Base-by-base conservation (phyloP, 2,329 filamentous ascomycete species). In the Zasmidium cellare region DNA sequence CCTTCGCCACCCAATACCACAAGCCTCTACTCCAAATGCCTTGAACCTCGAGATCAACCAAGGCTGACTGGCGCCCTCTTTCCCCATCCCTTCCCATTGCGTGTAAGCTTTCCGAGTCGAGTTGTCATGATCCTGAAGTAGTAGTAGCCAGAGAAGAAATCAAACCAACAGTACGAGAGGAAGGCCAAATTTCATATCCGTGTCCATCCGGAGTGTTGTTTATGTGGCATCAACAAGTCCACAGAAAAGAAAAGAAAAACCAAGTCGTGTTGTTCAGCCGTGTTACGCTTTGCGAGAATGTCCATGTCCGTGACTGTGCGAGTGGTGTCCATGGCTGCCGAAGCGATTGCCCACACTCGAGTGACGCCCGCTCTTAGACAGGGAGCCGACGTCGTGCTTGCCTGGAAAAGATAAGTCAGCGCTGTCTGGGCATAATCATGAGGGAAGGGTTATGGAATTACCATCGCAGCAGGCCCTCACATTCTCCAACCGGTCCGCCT, bases 391-490 rank as follows among this genome's bases (percentile, higher is more conserved):
- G 61, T 82, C 79, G 62, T 82, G 80, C 72, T 79, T 79, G 49
- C 79, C 79, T 79, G 57, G 35, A 46, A n/a, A 60, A 67, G 52
- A 55, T 50, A 58, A 31, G 18, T 51, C 31, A 51, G 47, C 31
- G 12, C n/a, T 47, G 12, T 20, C 11, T 12, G 20, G 22, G 14
- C 41, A 46, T 46, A n/a, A 25, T 22, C 24, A n/a, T 16, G n/a
- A 18, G 19, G 19, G n/a, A 31, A 6, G 25, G 25, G 25, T 28
- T 28, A 5, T 55, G 9, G 24, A 79, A 88, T 84, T 82, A 93
- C 92, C 94, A 83, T 97, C 94, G 76, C 94, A 99, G 78, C 94
- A 99, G 59, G 93, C 92, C 71, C 94, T 84, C 64, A 99, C 94
- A 74, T 99, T 97, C 80, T 97, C 93, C 68, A 97, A 81, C 61